Base-by-base conservation (phyloP, 441 rosid species). In the Iberis amara region DNA sequence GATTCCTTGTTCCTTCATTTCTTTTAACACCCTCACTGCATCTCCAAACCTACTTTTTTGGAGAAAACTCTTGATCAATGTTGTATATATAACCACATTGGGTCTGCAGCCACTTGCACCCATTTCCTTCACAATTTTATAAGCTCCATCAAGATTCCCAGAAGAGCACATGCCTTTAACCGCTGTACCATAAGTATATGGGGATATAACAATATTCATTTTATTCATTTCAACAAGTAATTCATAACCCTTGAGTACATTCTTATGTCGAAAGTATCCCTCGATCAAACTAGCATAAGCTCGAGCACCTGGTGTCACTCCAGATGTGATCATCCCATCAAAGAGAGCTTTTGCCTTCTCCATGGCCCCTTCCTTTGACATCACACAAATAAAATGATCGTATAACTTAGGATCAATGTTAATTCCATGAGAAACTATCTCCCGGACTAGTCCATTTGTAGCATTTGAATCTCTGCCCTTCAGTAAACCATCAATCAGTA, bases 271-370 rank as follows among this genome's bases (percentile, higher is more conserved):
- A 57, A 65, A 78, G 62, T 72, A 78, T 30, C 85, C 84, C 47
- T 80, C 81, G 8, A 89, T 76, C 73, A 89, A 64, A 40, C 59
- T 40, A 74, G 59, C 82, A 68, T 67, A 89, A 6, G 82, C 81
- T 42, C 69, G 77, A 8, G 64, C 64, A 68, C 80, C 81, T 39
- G 97, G 97, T 54, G 30, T 53, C 52, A 70, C 53, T 39, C 86
- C 88, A 14, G 42, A 61, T 2, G 10, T 11, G 8, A 60, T 69
- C 89, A 89, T 89, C 80, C 87, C 92, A 61, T 70, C 39, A 2
- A 79, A 64, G 36, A 89, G 65, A 53, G 69, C 69, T 37, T 47
- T 51, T 15, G 88, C 89, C 73, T 72, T 82, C 59, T 75, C 86
- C 76, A 81, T 50, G 26, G 80, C 73, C 44, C 90, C 88, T 55